Conservation (phyloP, 2,329 filamentous ascomycete genomes). For the Nigrospora oryzae region DNA sequence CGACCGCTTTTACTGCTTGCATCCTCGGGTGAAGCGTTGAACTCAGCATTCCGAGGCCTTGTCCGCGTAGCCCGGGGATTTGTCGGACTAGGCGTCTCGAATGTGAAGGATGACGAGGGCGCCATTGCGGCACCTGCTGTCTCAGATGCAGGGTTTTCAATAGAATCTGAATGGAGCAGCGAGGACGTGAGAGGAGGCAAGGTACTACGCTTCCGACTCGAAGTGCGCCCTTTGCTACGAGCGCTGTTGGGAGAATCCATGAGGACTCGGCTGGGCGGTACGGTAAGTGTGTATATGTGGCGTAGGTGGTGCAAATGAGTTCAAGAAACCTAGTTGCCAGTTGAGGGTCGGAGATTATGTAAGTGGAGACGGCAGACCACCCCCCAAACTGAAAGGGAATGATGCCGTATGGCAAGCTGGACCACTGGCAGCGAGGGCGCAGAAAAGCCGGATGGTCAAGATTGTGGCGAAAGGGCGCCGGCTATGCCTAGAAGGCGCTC, state of each 20-base stretch:
- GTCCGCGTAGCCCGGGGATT: conserved; percentile 30
- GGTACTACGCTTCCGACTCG: conserved; percentile 17
- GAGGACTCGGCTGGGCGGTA: background rate
- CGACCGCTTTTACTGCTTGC: conserved; percentile 47
- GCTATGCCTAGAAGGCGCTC: no score
- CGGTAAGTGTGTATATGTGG: conserved; percentile 6
- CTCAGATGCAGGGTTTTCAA: conserved; percentile 6
- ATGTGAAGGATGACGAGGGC: conserved; percentile 12
- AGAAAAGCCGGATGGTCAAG: no score
- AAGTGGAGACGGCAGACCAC: conserved; percentile 1
- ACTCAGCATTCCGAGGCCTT: conserved; percentile 31
- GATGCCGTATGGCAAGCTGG: background rate
- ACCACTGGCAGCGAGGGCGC: no score
- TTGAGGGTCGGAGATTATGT: conserved; percentile 5
- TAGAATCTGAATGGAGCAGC: conserved; percentile 9
- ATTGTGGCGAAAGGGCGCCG: no score
- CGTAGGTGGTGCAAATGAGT: conserved; percentile 8
- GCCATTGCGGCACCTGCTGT: conserved; percentile 12
- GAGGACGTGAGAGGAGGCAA: conserved; percentile 12
- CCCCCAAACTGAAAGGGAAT: conserved; percentile 1
- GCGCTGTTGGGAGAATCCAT: conserved; percentile 19
- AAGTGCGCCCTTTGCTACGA: conserved; percentile 16
- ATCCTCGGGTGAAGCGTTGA: conserved; percentile 32
- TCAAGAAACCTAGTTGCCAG: conserved; percentile 1
- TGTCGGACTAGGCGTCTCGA: conserved; percentile 20